Evolutionary conservation across 2,329 filamentous ascomycete genomes (phyloP), one percentile per base, ranked within the genome.

Genomic region (Talaromyces sp.): DNA sequence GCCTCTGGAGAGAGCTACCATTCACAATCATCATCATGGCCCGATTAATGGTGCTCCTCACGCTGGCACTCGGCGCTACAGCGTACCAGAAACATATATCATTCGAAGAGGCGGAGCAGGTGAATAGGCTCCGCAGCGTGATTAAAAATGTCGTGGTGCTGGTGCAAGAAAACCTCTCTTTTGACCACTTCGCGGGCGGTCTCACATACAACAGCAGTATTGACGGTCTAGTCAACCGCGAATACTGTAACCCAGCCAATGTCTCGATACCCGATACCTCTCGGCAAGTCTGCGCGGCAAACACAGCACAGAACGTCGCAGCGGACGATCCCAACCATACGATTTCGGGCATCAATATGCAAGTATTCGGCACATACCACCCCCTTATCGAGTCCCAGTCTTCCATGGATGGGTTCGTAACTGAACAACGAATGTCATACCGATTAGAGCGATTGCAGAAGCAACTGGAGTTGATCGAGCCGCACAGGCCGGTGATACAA

Each of bases 141-240:
- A 80, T 80, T 64, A 79, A 79, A 64, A 76, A 77, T 57, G 76
- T 78, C 5, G 77, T 80, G 42, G 72, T 79, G 22, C 65, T 80
- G 16, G 75, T 78, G 9, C 68, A 75, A 61, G 74, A 76, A 50
- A 76, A 76, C 55, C 65, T 75, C 22, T 70, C 69, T 0, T 71
- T 73, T 43, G 75, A 77, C 54, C 72, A 70, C 48, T 70, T 76
- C 24, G 69, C 71, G 14, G 75, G 75, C 29, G 75, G 75, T 24
- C 64, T 76, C 16, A 67, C 56, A 22, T 75, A 76, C 54, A 69
- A 66, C 41, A 30, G 62, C 4, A 57, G 60, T 3, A 75, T 76
- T 24, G 68, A 77, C 58, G 71, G 70, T 11, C 54, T 68, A 4
- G 56, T 61, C 14, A 60, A 64, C 33, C 54, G 51, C 29, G 41